These are phyloP conservation scores for Termitomyces sp. DNA, from an alignment of 768 basidiomycete species.

Conservation along the genomic window DNA sequence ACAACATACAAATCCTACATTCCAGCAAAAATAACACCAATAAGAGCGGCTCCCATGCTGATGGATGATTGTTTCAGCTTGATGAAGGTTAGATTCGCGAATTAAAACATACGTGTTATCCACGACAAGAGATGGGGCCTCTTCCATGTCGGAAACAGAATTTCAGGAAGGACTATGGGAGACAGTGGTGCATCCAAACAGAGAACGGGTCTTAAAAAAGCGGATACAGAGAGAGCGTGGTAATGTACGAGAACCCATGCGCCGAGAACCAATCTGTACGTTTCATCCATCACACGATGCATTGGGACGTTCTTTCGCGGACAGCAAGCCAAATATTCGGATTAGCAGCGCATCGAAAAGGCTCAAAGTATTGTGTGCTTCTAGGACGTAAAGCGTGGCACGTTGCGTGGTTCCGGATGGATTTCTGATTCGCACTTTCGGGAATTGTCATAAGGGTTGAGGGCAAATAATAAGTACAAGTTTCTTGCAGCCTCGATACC, in stretches of 20 bases:
- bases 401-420: constrained; percentile 6
- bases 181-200: constrained; percentile 12
- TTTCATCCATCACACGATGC: constrained; percentile 13
- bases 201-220: constrained; percentile 21
- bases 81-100: neutral
- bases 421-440: constrained; percentile 5
- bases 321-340: constrained; percentile 3
- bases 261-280: constrained; percentile 14
- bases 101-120: constrained; percentile 30
- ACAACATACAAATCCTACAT: constrained; percentile 26
- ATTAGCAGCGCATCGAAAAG: constrained; percentile 10
- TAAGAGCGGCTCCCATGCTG: constrained; percentile 47
- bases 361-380: constrained; percentile 7
- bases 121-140: constrained; percentile 14
- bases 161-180: constrained; percentile 8
- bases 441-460: neutral
- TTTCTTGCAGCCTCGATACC: neutral
- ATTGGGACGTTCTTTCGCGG: constrained; percentile 5
- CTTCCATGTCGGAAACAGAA: constrained; percentile 12
- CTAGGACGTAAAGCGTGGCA: constrained; percentile 11
- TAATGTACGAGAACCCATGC: constrained; percentile 16
- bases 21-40: constrained; percentile 44
- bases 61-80: constrained; percentile 1
- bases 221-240: constrained; percentile 13
- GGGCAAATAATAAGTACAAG: neutral